These are phyloP conservation scores for Paraconiothyrium sp. DNA, from an alignment of 2,329 filamentous ascomycete genomes.

Conservation along the genomic window DNA sequence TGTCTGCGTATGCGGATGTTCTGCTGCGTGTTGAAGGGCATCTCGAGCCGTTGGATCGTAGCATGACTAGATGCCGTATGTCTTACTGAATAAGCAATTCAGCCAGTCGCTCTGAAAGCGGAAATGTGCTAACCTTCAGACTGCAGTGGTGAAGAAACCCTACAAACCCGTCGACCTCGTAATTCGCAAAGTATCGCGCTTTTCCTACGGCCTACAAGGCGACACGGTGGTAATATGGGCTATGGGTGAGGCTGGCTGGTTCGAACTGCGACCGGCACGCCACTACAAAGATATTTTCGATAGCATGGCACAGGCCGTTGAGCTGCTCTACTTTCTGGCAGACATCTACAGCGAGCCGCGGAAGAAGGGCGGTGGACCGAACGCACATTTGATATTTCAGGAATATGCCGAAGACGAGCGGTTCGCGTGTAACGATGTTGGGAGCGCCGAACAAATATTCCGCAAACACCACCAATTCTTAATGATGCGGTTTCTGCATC, in stretches of 20 bases:
- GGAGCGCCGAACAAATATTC: conserved; percentile 41
- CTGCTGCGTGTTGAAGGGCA: conserved; percentile 70
- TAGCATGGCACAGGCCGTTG: conserved; percentile 70
- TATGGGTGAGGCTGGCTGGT: conserved; percentile 72
- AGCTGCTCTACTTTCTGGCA: conserved; percentile 70
- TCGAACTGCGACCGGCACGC: conserved; percentile 68
- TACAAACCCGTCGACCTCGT: conserved; percentile 58
- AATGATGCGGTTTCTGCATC: conserved; percentile 55
- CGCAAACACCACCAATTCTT: conserved; percentile 54
- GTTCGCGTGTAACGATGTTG: conserved; percentile 35
- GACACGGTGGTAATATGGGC: conserved; percentile 72
- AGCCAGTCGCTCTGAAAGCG: not conserved
- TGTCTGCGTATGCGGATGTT: conserved; percentile 67
- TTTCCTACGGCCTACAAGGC: conserved; percentile 64
- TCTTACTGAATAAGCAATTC: not conserved
- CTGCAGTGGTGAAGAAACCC: conserved; percentile 45
- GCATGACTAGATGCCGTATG: conserved; percentile 43
- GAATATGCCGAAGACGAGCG: conserved; percentile 50
- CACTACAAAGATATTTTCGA: conserved; percentile 66
- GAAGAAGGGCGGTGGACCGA: conserved; percentile 51
- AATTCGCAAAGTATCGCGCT: conserved; percentile 61
- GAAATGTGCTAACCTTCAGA: conserved; percentile 21
- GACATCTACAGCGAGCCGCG: conserved; percentile 62
- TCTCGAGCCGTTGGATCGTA: conserved; percentile 54
- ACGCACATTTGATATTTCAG: conserved; percentile 51